Percentiles rank a stretch among this genome's conserved stretches.
These are phyloP conservation scores for Trametes maxima DNA, from an alignment of 768 basidiomycete genomes.

Conservation along the genomic window DNA sequence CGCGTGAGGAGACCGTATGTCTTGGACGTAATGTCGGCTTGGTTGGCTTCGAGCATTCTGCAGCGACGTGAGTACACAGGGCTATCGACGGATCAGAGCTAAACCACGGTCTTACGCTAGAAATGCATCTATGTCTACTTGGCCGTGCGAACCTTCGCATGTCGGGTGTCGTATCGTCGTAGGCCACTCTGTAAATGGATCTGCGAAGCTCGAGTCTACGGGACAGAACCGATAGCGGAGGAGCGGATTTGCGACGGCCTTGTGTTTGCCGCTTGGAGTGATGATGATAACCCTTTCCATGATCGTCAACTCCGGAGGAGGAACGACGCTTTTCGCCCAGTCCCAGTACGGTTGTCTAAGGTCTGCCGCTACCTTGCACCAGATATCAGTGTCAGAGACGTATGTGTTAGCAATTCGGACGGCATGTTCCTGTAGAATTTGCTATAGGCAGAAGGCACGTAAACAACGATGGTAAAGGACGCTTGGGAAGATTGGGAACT, in stretches of 20 bases:
- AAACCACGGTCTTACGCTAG: background rate
- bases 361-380: slow-evolving; percentile 38
- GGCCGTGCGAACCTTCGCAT: slow-evolving; percentile 1
- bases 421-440: slow-evolving; percentile 48
- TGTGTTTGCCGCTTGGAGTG: slow-evolving; percentile 6
- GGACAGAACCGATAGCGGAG: slow-evolving; percentile 18
- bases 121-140: slow-evolving; percentile 12
- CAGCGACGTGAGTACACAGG: background rate
- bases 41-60: slow-evolving; percentile 9
- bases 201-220: slow-evolving; percentile 16
- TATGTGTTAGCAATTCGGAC: slow-evolving; percentile 46
- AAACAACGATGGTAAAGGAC: background rate
- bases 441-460: slow-evolving; percentile 35
- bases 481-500: slow-evolving; percentile 45
- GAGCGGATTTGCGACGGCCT: slow-evolving; percentile 20
- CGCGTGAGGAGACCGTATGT: slow-evolving; percentile 17
- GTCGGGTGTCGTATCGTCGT: slow-evolving; percentile 22
- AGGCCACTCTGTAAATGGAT: slow-evolving; percentile 20
- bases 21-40: slow-evolving; percentile 12
- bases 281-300: slow-evolving; percentile 13
- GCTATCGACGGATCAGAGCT: background rate
- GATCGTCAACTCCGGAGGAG: slow-evolving; percentile 18
- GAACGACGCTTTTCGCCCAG: slow-evolving; percentile 40
- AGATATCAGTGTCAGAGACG: slow-evolving; percentile 26
- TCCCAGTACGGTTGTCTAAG: slow-evolving; percentile 54